Conservation (phyloP, 352 stramenopile species). For the Globisporangium spiculum region DNA sequence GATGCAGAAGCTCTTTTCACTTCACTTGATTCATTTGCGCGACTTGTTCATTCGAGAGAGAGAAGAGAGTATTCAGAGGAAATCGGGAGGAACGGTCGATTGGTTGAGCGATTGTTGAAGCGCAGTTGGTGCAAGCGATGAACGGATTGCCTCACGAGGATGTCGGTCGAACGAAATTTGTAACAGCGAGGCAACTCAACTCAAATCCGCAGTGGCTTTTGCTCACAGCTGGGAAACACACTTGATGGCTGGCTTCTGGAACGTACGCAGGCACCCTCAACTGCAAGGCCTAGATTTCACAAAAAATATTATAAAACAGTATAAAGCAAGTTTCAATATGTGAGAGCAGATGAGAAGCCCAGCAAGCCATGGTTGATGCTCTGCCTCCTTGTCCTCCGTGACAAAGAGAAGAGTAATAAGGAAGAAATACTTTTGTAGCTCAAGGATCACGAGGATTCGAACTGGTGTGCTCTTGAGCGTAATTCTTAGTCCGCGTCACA, state of each 20-base stretch:
- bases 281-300: no score
- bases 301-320: no score
- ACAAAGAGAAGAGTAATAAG: no score
- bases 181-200: no score
- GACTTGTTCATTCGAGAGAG: neutral
- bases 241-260: neutral
- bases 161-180: neutral
- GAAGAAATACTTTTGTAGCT: no score
- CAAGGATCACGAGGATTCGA: no score
- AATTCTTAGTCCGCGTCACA: neutral
- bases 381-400: no score
- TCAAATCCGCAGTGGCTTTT: neutral
- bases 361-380: no score
- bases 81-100: neutral
- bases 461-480: neutral
- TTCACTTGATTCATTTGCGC: neutral
- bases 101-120: neutral
- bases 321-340: no score
- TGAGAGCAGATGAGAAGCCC: no score
- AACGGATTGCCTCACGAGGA: neutral
- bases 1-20: neutral
- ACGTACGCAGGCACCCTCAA: no score
- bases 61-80: neutral
- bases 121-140: neutral
- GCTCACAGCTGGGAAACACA: neutral